Evolutionary conservation across 192 early-diverging fungal genomes (phyloP), one percentile per base, ranked within the genome.

Genomic region (Piromyces finnis): DNA sequence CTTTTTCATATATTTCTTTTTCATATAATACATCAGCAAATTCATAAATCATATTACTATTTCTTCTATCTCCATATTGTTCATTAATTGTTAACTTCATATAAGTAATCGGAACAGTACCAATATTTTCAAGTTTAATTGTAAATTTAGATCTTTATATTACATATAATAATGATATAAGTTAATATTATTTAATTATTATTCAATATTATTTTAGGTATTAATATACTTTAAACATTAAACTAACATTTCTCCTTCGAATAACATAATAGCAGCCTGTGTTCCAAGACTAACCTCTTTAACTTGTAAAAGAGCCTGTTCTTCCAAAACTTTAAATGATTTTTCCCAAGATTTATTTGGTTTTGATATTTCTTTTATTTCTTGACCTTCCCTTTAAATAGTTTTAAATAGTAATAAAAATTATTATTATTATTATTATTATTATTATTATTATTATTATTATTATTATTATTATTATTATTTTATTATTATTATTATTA

Each of bases 171-270:
- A 32, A 6, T 6, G 9, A 32, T 32, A 32, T 32, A 32, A 32
- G 3, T 32, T 32, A 32, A n/a, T n/a, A n/a, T n/a, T n/a, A n/a
- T n/a, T 32, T 32, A 32, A 32, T 32, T 32, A 32, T 32, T 32
- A 9, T 32, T 6, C 9, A 6, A 9, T 9, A 32, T 6, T 6
- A 32, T 32, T 32, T 32, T 32, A 32, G 30, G 30, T 32, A 6
- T 6, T 32, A 3, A 32, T 9, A 32, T 9, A 32, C 9, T 6
- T 32, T 32, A 32, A 32, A 32, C 12, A n/a, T 80, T 0, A 30
- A 39, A 80, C 84, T 30, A 85, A 94, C 92, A 85, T 84, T 85
- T 95, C 94, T 32, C 94, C 94, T 79, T 95, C 94, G 81, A 92
- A 95, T 15, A 95, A 80, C 92, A 94, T 95, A 22, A 94, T 81